Evolutionary conservation across 192 early-diverging fungal species (phyloP).

Genomic region (Gigaspora rosea): DNA sequence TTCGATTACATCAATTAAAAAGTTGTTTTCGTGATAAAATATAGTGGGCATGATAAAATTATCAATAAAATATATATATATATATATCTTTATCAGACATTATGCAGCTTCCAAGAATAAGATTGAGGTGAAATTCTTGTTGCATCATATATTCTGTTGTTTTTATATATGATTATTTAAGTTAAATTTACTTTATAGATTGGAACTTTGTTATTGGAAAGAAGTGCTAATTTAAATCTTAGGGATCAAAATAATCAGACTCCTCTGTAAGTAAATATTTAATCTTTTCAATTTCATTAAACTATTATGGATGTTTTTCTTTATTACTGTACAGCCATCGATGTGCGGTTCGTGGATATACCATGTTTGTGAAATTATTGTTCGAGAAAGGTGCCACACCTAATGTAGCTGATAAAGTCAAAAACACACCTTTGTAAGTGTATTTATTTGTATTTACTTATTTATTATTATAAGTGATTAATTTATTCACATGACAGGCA

Average conservation of each 20-base stretch:
- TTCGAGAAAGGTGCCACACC: slow-evolving; percentile 48
- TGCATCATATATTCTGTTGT: slow-evolving; percentile 4
- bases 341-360: slow-evolving; percentile 53
- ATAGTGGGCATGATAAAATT: too few relatives aligned
- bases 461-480: neutral
- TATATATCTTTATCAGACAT: slow-evolving; percentile 41
- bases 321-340: slow-evolving; percentile 48
- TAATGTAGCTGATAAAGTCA: slow-evolving; percentile 47
- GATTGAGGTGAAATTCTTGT: slow-evolving; percentile 40
- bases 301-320: neutral
- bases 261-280: slow-evolving; percentile 46
- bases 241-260: slow-evolving; percentile 51
- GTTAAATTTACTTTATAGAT: slow-evolving; percentile 32
- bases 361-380: slow-evolving; percentile 46
- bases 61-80: too few relatives aligned
- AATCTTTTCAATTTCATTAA: neutral
- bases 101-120: slow-evolving; percentile 65
- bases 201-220: slow-evolving; percentile 43
- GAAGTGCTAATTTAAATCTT: slow-evolving; percentile 49
- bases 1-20: neutral
- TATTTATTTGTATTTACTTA: slow-evolving; percentile 17
- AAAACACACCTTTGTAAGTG: slow-evolving; percentile 55
- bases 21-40: too few relatives aligned
- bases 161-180: slow-evolving; percentile 11
- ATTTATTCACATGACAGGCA: slow-evolving; percentile 38